Conservation (phyloP, 208 protist species). For the Leishmania gerbilli region DNA sequence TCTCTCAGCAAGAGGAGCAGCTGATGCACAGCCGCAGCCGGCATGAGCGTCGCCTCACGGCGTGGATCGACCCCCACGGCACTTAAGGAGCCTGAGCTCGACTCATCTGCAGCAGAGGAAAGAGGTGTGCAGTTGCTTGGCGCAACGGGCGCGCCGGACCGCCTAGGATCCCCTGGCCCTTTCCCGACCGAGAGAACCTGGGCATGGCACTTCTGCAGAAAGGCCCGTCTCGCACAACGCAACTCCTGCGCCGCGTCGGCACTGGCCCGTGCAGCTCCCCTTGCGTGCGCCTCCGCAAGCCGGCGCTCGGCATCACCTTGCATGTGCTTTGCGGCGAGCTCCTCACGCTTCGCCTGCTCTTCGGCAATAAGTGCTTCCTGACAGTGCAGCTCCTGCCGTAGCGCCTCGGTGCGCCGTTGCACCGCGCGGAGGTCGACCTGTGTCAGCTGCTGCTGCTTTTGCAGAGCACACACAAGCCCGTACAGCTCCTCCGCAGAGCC, state of each 20-base stretch:
- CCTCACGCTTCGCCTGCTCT: constrained; percentile 14
- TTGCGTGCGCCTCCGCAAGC: constrained; percentile 2
- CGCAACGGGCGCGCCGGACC: no score
- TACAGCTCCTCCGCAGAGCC: constrained; percentile 37
- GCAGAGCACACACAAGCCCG: constrained; percentile 24
- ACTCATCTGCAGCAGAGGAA: neutral
- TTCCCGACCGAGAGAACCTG: neutral
- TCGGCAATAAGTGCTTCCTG: constrained; percentile 6
- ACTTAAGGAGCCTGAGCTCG: neutral
- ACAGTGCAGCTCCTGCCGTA: constrained; percentile 5
- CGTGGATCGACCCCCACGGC: neutral
- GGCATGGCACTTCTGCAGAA: constrained; percentile 1
- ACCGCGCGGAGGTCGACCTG: constrained; percentile 22
- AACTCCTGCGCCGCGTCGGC: constrained; percentile 1
- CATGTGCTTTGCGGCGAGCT: neutral
- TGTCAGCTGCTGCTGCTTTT: constrained; percentile 23
- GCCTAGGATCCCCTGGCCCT: neutral
- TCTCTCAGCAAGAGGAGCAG: constrained; percentile 5
- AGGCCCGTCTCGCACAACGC: neutral
- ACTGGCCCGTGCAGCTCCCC: constrained; percentile 4
- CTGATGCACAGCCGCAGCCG: neutral
- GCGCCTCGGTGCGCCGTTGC: constrained; percentile 13
- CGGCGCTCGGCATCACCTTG: neutral
- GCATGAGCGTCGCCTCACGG: neutral
- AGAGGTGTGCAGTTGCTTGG: neutral